These are phyloP conservation scores for Neocatenulostroma microsporum DNA, from an alignment of 2,329 filamentous ascomycete species.

Conservation along the genomic window DNA sequence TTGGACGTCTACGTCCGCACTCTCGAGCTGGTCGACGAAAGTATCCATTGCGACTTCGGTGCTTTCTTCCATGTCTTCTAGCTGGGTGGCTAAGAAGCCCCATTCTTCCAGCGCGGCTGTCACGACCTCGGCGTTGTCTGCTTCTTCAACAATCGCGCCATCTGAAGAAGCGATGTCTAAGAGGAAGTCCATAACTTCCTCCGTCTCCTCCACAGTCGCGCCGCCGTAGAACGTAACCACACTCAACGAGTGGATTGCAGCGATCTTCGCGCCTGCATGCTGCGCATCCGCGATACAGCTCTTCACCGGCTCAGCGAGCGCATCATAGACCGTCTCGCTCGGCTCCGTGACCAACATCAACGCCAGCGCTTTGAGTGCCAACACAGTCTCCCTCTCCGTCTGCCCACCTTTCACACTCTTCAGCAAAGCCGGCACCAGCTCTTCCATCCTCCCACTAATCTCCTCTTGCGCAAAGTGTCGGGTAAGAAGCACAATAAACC, in stretches of 20 bases:
- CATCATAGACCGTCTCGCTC: slow-evolving; percentile 59
- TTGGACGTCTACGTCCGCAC: slow-evolving; percentile 63
- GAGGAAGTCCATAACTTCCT: slow-evolving; percentile 66
- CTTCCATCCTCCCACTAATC: slow-evolving; percentile 51
- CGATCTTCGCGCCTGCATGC: slow-evolving; percentile 56
- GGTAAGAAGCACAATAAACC: slow-evolving; percentile 59
- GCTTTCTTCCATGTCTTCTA: slow-evolving; percentile 66
- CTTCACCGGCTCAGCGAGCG: slow-evolving; percentile 52
- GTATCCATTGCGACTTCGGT: slow-evolving; percentile 68
- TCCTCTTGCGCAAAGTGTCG: slow-evolving; percentile 59
- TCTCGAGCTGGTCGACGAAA: slow-evolving; percentile 79
- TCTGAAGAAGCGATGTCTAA: slow-evolving; percentile 74
- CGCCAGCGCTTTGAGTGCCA: slow-evolving; percentile 64
- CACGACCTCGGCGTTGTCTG: slow-evolving; percentile 63
- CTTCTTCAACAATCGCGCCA: slow-evolving; percentile 62
- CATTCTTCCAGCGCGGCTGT: slow-evolving; percentile 68
- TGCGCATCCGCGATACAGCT: slow-evolving; percentile 59
- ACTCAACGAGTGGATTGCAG: slow-evolving; percentile 65
- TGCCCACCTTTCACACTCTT: slow-evolving; percentile 62
- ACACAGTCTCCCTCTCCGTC: slow-evolving; percentile 59
- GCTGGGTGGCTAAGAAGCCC: slow-evolving; percentile 69
- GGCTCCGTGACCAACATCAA: slow-evolving; percentile 62
- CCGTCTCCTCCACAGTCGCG: slow-evolving; percentile 56
- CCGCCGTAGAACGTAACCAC: slow-evolving; percentile 70
- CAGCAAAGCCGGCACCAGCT: slow-evolving; percentile 58